phyloP scores from a whole-genome alignment of 257 asterid species.

The Fraxinus anomala region DNA sequence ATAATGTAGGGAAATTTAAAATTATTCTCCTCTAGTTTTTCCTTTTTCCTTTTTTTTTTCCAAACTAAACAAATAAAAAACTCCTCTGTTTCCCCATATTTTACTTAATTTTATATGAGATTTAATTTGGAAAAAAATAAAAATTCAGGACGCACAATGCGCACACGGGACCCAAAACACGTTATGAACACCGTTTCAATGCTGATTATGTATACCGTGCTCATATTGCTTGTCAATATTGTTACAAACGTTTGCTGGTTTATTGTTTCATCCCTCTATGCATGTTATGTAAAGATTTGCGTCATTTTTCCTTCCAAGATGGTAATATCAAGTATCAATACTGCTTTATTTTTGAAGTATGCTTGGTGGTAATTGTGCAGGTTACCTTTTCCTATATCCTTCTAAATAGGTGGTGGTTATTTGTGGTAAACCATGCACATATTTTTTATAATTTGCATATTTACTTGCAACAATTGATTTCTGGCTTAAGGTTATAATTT shows the following conservation, averaged over 20 bases:
- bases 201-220: not conserved
- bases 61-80: not conserved
- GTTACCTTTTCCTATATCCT: too few species aligned
- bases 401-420: too few species aligned
- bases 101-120: too few species aligned
- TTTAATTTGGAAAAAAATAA: not conserved
- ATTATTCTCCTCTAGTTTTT: not conserved
- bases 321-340: too few species aligned
- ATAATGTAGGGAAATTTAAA: not conserved
- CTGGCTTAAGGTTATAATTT: not conserved
- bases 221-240: not conserved
- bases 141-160: not conserved
- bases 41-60: not conserved
- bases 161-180: not conserved
- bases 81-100: too few species aligned
- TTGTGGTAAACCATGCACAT: not conserved
- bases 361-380: not conserved
- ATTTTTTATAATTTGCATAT: not conserved
- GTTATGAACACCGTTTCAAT: not conserved
- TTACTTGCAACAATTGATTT: not conserved
- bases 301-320: not conserved
- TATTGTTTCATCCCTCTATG: not conserved
- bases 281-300: not conserved
- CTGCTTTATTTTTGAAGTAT: too few species aligned
- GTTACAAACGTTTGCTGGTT: not conserved